Base-by-base conservation (phyloP, 2,329 filamentous ascomycete species). In the Ophiosphaerella korrae region DNA sequence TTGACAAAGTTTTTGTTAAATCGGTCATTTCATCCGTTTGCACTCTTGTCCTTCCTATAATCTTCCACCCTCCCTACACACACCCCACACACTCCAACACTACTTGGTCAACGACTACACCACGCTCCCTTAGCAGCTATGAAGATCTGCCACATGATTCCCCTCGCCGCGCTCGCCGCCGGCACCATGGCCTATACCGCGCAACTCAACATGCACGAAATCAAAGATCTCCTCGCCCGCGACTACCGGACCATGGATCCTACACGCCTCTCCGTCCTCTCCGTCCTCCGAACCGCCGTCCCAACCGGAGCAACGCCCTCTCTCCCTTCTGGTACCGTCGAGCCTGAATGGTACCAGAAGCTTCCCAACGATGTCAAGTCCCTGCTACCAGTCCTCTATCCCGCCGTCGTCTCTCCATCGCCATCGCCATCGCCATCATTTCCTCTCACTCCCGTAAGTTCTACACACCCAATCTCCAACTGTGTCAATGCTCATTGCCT, bases 221-320 rank as follows among this genome's bases (percentile, higher is more conserved):
- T 42, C 36, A 24, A 18, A 5, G 40, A 40, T n/a, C 39, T 50
- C 6, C 13, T 47, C 34, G 40, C 37, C 11, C 58, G 58, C 36
- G 49, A 62, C 24, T 50, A 55, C 5, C 44, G 42, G 32, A 57
- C 50, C 38, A 57, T 62, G 52, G 45, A 58, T 32, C 55, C 57
- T 13, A 45, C 50, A 14, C 51, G 45, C 7, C 45, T 57, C 49
- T 58, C 55, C 14, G 41, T 61, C 8, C 53, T 62, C 18, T 51
- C 47, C n/a, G 51, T 61, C 18, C 49, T 62, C 34, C 48, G 50
- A 21, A 59, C 57, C 8, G 60, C 53, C 26, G 53, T 62, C 24
- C 50, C 58, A 12, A 41, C 45, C 7, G 45, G 43, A 11, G 9
- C 49, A 16, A 29, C 36, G 23, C 16, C 36, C 14, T 44, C 55